Percentiles rank a stretch among this genome's conserved stretches.
Conservation (phyloP, 2,329 filamentous ascomycete species). For the Cladorrhinum sp. region DNA sequence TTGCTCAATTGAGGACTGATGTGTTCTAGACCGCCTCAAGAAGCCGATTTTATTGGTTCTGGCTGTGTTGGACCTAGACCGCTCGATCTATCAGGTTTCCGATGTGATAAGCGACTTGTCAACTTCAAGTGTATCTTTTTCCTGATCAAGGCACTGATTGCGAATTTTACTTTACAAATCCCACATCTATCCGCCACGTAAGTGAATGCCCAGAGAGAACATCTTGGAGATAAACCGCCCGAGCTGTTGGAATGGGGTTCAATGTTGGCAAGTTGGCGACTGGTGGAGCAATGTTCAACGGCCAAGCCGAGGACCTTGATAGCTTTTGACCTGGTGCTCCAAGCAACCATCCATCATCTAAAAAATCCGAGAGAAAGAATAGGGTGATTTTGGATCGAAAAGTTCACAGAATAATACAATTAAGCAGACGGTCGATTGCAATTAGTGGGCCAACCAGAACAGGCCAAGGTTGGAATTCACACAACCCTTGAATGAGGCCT, state of each 20-base stretch:
- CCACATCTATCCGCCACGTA: conserved; percentile 1
- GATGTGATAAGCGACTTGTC: not conserved
- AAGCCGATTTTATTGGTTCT: not conserved
- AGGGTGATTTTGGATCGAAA: not conserved
- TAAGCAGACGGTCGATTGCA: too few relatives aligned
- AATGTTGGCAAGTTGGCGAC: not conserved
- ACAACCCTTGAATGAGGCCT: not conserved
- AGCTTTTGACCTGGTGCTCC: not conserved
- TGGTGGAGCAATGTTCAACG: not conserved
- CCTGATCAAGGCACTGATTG: not conserved
- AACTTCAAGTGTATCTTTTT: not conserved
- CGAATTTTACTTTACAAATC: not conserved
- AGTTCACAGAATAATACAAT: not conserved
- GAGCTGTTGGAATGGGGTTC: not conserved
- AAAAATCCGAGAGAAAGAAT: not conserved
- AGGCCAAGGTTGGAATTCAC: not conserved
- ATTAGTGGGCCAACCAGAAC: not conserved
- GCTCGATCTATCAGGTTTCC: not conserved
- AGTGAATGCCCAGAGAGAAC: not conserved
- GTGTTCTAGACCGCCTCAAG: conserved; percentile 7
- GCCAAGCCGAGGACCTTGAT: not conserved
- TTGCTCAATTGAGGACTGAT: not conserved
- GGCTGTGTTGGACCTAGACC: not conserved
- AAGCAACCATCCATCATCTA: too few relatives aligned
- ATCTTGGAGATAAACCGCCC: not conserved